A percentile compares a stretch with the other conserved stretches of the same genome.
Evolutionary conservation across 2,329 filamentous ascomycete species (phyloP).

Genomic region (Aphanocladium album): DNA sequence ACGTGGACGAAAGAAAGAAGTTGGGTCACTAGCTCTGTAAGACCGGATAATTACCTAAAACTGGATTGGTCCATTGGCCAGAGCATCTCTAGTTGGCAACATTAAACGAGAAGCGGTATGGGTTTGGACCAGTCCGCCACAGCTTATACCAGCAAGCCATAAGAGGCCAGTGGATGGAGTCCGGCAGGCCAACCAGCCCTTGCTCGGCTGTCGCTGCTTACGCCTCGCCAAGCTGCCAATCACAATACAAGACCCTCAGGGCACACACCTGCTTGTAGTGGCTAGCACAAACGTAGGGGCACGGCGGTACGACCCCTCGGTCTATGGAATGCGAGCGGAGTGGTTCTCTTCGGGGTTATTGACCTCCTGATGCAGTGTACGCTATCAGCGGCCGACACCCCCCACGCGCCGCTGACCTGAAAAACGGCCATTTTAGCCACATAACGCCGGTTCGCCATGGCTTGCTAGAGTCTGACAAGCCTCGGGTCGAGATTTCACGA

Average conservation of each 20-base stretch:
- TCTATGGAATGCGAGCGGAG: not conserved
- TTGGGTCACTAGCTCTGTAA: not conserved
- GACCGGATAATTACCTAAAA: not conserved
- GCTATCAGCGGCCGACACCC: not conserved
- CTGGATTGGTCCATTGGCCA: not conserved
- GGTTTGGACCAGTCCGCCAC: not conserved
- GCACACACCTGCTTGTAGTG: not conserved
- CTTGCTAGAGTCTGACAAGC: not conserved
- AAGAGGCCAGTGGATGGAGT: not conserved
- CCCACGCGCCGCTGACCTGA: not conserved
- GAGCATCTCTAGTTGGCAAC: not conserved
- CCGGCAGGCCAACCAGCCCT: not conserved
- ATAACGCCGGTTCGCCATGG: not conserved
- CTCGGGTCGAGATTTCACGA: not conserved
- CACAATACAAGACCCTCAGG: not conserved
- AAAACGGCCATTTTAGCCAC: not conserved
- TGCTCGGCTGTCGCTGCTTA: constrained; percentile 12
- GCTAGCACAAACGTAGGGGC: not conserved
- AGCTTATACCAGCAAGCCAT: not conserved
- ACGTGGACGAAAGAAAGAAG: not conserved
- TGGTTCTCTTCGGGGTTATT: constrained; percentile 1
- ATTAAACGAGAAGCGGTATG: not conserved
- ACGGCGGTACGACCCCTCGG: not conserved
- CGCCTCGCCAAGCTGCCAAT: constrained; percentile 5
- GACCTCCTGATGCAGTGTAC: not conserved